Base-by-base conservation (phyloP, 192 early-diverging fungal species). In the Helicostylum pulchrum region DNA sequence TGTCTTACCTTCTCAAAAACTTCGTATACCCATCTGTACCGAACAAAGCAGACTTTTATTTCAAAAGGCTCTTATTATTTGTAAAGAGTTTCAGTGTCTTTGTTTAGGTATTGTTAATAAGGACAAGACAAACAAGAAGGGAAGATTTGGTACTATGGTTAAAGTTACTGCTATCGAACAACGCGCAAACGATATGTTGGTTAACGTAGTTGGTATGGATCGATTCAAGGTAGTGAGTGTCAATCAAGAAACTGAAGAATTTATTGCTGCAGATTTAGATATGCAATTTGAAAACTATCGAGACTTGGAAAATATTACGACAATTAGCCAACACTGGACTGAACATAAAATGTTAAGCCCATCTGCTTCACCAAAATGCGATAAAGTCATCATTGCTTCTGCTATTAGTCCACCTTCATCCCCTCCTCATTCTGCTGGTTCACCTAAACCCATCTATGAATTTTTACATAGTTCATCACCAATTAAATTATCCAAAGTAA, bases 141-240 rank as follows among this genome's bases (percentile, higher is more conserved):
- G 34, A 15, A 0, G 17, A 15, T 64, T 53, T 42, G 62, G 62
- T 44, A 64, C 62, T 10, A 52, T 64, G 23, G 50, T 64, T 10
- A 64, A 64, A 9, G 30, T 64, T 3, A 46, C 23, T 15, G 31
- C 62, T 15, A 23, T 64, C 1, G 62, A 64, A 43, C 62, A 53
- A 36, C 23, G 39, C 19, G 30, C 52, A 5, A 46, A 54, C 5
- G 51, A 31, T 14, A 43, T 64, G 10, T 42, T 64, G 21, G 34
- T 64, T 21, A 31, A 53, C 23, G 42, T 43, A 3, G 31, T 53
- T 30, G 62, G 62, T 14, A 34, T 64, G 26, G 62, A 64, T 7
- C 19, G 62, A 26, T 64, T 64, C 21, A 20, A 64, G 36, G 50
- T 64, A 17, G 39, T 21, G 8, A 30, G 10, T 5, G 19, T 52